Base-by-base conservation (phyloP, 768 basidiomycete genomes). In the Amanita fuliginea region DNA sequence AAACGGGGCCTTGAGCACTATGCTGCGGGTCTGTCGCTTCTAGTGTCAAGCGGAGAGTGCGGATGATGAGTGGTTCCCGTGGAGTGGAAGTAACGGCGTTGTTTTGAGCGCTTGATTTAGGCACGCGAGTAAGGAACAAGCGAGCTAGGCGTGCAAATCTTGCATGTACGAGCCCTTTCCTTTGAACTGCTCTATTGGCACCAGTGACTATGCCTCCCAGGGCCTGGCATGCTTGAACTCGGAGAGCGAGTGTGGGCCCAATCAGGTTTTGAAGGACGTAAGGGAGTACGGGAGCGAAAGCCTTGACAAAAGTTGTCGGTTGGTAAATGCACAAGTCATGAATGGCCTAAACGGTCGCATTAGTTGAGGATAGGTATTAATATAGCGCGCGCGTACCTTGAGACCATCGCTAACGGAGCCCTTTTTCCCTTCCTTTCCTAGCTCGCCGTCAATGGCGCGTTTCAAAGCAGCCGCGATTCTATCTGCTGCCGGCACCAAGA, bases 341-440 rank as follows among this genome's bases (percentile, higher is more conserved):
- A 26, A 89, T 72, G 3, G 86, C 86, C 86, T 88, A 48, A 9
- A 19, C 10, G 39, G 57, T 43, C 49, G 33, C 11, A 3, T 19
- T 18, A 40, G 24, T 39, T 13, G 22, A 36, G 49, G 42, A 26
- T 10, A 30, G 1, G 28, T 45, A 47, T n/a, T n/a, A 18, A 7
- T 14, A 47, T 24, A 36, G 9, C 37, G 43, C 49, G 46, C 48
- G 60, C 64, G 56, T 59, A 83, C 88, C 75, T 81, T 86, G 41
- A 89, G 71, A 18, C 84, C 86, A 61, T 92, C 88, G 30, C 75
- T 83, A 1, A 72, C 75, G 3, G 88, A 79, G 0, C 89, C 89
- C 58, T 88, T 90, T 69, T 91, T 91, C 8, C 89, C 89, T 61
- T 92, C 89, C 60, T 86, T 87, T 4, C 89, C 89, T 11, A 91